phyloP scores from a whole-genome alignment of 2,329 filamentous ascomycete species.

The Verticillium zaregamsianum region DNA sequence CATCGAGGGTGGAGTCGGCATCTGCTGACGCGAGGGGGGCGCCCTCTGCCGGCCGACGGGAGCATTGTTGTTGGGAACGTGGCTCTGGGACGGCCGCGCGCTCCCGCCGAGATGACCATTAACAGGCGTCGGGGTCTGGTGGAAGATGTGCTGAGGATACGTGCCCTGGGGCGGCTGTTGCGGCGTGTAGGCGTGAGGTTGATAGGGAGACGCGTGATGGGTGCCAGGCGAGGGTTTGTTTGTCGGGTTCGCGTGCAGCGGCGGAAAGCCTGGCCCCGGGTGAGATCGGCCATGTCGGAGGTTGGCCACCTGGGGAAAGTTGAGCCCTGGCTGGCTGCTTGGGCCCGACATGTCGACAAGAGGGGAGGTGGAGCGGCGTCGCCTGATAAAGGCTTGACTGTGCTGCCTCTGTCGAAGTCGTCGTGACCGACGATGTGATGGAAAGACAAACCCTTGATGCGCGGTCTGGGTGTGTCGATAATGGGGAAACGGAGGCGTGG shows the following conservation, averaged over 20 bases:
- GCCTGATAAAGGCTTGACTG: constrained; percentile 2
- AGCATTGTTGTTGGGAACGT: constrained; percentile 37
- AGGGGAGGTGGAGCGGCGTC: constrained; percentile 2
- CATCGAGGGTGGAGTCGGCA: constrained; percentile 34
- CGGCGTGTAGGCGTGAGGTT: constrained; percentile 47
- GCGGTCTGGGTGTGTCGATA: constrained; percentile 33
- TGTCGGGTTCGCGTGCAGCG: constrained; percentile 44
- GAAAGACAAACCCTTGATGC: constrained; percentile 14
- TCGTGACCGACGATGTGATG: not conserved
- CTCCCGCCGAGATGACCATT: constrained; percentile 45
- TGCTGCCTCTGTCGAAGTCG: not conserved
- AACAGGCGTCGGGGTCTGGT: constrained; percentile 38
- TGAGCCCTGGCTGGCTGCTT: constrained; percentile 49
- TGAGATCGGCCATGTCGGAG: constrained; percentile 35
- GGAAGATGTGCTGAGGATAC: constrained; percentile 51
- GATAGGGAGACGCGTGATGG: constrained; percentile 52
- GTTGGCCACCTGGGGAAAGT: constrained; percentile 45
- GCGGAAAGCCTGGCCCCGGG: constrained; percentile 30
- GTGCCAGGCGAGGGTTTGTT: constrained; percentile 53
- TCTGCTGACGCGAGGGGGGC: constrained; percentile 40
- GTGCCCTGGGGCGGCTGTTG: constrained; percentile 44
- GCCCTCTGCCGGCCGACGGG: constrained; percentile 39
- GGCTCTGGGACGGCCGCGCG: constrained; percentile 36
- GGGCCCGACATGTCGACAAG: constrained; percentile 28
- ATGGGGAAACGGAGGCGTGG: constrained; percentile 35